phyloP scores from a whole-genome alignment of 192 early-diverging fungal genomes.

The Entomortierella beljakovae region DNA sequence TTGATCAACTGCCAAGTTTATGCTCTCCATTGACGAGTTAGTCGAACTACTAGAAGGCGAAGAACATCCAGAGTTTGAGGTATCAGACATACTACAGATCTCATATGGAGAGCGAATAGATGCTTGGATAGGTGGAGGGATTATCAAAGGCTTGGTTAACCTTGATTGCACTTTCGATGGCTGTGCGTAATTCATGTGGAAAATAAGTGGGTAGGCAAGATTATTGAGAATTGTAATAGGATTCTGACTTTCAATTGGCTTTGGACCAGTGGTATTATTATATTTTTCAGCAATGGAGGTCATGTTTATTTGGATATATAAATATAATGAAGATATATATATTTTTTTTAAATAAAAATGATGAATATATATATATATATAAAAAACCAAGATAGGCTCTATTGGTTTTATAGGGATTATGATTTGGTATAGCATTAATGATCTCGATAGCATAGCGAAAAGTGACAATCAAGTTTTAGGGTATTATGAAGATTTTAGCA shows the following conservation, averaged over 20 bases:
- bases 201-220: not conserved
- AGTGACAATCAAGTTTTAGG: too few species aligned
- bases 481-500: too few species aligned
- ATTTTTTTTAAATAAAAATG: too few species aligned
- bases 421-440: too few species aligned
- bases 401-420: too few species aligned
- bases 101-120: not conserved
- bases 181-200: slow-evolving; percentile 18
- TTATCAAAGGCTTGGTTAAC: not conserved
- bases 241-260: too few species aligned
- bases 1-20: not conserved
- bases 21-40: slow-evolving; percentile 8
- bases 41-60: slow-evolving; percentile 1
- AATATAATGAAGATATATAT: too few species aligned
- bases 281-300: not conserved
- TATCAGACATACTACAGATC: slow-evolving; percentile 5
- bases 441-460: too few species aligned
- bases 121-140: not conserved
- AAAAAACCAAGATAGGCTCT: too few species aligned
- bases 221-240: too few species aligned
- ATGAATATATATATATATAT: too few species aligned
- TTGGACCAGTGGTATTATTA: not conserved
- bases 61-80: not conserved
- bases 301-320: too few species aligned
- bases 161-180: not conserved